Percentiles rank a stretch among this genome's conserved stretches.
Evolutionary conservation across 1,284 basidiomycete genomes (phyloP).

Genomic region (Fistulina hepatica): DNA sequence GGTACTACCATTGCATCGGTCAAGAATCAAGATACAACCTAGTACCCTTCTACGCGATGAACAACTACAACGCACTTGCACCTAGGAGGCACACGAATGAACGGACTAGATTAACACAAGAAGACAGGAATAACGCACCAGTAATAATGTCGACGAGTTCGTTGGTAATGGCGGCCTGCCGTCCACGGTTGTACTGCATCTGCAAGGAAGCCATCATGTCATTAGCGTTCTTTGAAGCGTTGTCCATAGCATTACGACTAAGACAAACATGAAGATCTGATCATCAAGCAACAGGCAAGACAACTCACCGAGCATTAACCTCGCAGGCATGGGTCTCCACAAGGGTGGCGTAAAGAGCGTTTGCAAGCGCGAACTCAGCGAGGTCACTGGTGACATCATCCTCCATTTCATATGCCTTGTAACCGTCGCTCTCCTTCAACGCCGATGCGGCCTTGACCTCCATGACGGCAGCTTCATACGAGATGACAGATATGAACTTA

Average conservation of each 20-base stretch:
- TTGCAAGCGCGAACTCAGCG: constrained; percentile 92
- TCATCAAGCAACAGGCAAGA: not conserved
- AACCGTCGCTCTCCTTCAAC: constrained; percentile 77
- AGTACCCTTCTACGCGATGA: no score
- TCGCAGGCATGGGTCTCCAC: constrained; percentile 96
- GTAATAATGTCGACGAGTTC: constrained; percentile 94
- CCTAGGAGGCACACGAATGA: constrained; percentile 19
- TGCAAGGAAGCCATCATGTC: constrained; percentile 84
- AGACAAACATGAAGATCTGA: constrained; percentile 15
- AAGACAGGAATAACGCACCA: constrained; percentile 35
- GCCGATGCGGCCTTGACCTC: constrained; percentile 76
- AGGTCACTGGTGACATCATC: constrained; percentile 92
- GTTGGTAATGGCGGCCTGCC: constrained; percentile 96
- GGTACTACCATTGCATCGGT: no score
- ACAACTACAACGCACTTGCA: constrained; percentile 35
- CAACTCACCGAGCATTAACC: constrained; percentile 67
- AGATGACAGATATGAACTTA: constrained; percentile 89
- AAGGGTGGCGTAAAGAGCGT: constrained; percentile 91
- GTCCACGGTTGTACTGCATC: constrained; percentile 98
- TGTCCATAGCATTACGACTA: constrained; percentile 98
- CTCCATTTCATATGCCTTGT: constrained; percentile 92
- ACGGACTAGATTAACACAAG: not conserved
- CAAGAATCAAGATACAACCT: no score
- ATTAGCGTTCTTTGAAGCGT: constrained; percentile 95
- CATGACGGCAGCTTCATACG: constrained; percentile 75